Evolutionary conservation across 2,329 filamentous ascomycete genomes (phyloP), one percentile per base, ranked within the genome.

Genomic region (Dactylellina parvicollis): DNA sequence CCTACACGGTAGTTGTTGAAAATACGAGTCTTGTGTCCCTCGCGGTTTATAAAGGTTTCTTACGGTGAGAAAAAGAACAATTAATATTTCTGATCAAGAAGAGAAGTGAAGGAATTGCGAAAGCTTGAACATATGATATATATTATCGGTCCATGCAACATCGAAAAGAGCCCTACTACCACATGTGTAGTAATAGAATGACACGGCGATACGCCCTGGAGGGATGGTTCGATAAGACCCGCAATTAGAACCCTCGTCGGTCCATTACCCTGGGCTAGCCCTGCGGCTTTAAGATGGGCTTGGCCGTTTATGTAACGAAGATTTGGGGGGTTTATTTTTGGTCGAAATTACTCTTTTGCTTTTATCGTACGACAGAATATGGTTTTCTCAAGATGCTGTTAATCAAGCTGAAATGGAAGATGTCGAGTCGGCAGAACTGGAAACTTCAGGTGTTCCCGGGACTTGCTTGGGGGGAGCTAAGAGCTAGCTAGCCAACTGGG

Each of bases 41-140:
- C 40, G 38, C 40, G 46, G 56, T 49, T 55, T 49, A 36, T 38
- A 46, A 55, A n/a, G 18, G 9, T 38, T 44, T 61, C 69, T 73
- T 66, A 73, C 52, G 49, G 69, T 73, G 69, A 66, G 69, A 66
- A 66, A 72, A 54, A 46, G 46, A 60, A 50, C 54, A 49, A 73
- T 49, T 56, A n/a, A 47, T 55, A 73, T 60, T 42, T 70, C 60
- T 56, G 64, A 60, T 69, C 55, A 50, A 47, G 32, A 42, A 38
- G 46, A n/a, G 10, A 38, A 59, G 54, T 42, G 2, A 62, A 60
- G 42, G 60, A 66, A 66, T 73, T 73, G 69, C 69, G 60, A 73
- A 73, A 56, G 60, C 54, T 66, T 56, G 69, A 73, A 66, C 66
- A 66, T 73, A 73, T 73, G 60, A 61, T 73, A 65, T n/a, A n/a